These are phyloP conservation scores for Polyporus tsugae DNA, from an alignment of 1,284 basidiomycete species.

Conservation along the genomic window DNA sequence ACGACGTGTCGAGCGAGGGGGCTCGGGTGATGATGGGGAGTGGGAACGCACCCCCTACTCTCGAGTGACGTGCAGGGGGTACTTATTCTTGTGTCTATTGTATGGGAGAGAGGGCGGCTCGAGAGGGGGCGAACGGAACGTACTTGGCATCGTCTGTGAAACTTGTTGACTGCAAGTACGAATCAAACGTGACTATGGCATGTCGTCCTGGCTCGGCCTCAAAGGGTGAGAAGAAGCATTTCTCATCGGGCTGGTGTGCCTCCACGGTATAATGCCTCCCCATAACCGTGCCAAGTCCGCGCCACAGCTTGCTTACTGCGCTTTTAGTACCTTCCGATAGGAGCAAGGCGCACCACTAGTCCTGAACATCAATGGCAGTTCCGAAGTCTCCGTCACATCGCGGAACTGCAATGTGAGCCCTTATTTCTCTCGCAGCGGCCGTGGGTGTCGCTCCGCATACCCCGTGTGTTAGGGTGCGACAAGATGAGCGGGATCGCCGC, in stretches of 20 bases:
- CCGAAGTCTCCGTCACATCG: neutral
- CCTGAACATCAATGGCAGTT: neutral
- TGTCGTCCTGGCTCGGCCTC: neutral
- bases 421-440: neutral
- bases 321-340: neutral
- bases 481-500: neutral
- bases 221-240: neutral
- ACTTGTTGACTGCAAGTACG: neutral
- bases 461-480: neutral
- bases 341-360: neutral
- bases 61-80: constrained; percentile 16
- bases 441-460: neutral
- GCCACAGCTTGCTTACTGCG: neutral
- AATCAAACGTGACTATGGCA: neutral
- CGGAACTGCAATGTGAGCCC: neutral
- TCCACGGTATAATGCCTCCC: neutral
- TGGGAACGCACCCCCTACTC: constrained; percentile 38
- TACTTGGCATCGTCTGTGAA: neutral
- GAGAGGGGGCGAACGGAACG: neutral
- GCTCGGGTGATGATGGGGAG: constrained; percentile 54
- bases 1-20: constrained; percentile 56
- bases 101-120: neutral
- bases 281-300: neutral
- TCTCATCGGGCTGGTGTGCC: neutral
- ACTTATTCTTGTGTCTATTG: neutral